Percentiles rank a stretch among this genome's conserved stretches.
Evolutionary conservation across 768 basidiomycete species (phyloP).

Genomic region (Suillus fuscotomentosus): DNA sequence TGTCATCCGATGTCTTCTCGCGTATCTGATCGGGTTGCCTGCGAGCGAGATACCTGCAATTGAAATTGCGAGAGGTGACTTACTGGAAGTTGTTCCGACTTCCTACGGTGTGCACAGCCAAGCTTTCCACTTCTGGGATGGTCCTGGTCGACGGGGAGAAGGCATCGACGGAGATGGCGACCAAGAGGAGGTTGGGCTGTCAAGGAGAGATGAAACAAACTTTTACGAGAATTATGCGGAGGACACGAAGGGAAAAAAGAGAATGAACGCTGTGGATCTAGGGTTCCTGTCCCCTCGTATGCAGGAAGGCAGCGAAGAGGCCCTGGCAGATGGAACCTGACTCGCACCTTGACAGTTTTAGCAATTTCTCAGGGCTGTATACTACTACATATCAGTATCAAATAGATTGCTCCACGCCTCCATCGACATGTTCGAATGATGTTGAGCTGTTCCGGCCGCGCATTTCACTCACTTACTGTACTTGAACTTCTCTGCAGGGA

Average conservation of each 20-base stretch:
- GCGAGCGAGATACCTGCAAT: conserved; percentile 97
- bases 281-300: conserved; percentile 16
- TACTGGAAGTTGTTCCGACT: conserved; percentile 90
- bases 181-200: conserved; percentile 10
- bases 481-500: background rate
- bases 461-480: background rate
- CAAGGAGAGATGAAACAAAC: conserved; percentile 62
- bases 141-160: conserved; percentile 62
- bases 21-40: conserved; percentile 90
- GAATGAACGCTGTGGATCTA: conserved; percentile 31
- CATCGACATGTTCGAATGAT: background rate
- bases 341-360: background rate
- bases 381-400: background rate
- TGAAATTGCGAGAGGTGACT: conserved; percentile 93
- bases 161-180: conserved; percentile 32
- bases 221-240: conserved; percentile 91
- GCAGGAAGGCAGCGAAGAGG: no score
- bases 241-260: conserved; percentile 62
- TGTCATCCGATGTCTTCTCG: conserved; percentile 93
- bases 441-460: background rate
- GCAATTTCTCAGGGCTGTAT: background rate
- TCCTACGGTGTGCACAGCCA: conserved; percentile 89
- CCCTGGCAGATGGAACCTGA: background rate
- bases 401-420: background rate
- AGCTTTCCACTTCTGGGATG: conserved; percentile 92